phyloP scores from a whole-genome alignment of 306 rosid genomes.

The Corylus americana region DNA sequence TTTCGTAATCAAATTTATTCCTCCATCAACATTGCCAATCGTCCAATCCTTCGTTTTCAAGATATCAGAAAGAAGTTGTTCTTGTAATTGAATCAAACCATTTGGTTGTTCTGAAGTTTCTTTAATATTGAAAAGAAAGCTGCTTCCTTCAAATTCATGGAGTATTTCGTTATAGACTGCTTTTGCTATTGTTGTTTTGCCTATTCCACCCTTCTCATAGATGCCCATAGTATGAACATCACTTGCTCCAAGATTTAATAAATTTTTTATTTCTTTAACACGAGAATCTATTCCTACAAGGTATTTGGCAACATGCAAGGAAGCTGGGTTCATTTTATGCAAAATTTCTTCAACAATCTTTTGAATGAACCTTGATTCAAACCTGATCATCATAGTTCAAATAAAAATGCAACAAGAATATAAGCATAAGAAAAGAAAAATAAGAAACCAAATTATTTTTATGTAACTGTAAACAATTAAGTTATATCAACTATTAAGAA shows the following conservation, averaged over 20 bases:
- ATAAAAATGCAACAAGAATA: too few relatives aligned
- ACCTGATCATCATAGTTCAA: background rate
- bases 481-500: too few relatives aligned
- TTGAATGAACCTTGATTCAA: conserved; percentile 10
- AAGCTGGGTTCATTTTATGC: background rate
- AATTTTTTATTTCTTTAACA: background rate
- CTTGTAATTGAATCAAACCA: conserved; percentile 9
- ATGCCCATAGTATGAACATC: conserved; percentile 7
- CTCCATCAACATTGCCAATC: background rate
- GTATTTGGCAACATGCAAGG: conserved; percentile 6
- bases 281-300: conserved; percentile 3
- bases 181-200: conserved; percentile 29
- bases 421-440: too few relatives aligned
- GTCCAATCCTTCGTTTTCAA: background rate
- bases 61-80: conserved; percentile 25
- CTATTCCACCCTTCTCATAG: conserved; percentile 32
- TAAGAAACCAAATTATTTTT: too few relatives aligned
- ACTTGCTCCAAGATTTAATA: background rate
- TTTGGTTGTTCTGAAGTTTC: background rate
- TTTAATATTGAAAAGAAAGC: conserved; percentile 18
- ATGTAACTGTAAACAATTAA: too few relatives aligned
- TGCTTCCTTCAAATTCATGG: background rate
- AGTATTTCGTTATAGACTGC: conserved; percentile 24
- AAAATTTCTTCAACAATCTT: conserved; percentile 6
- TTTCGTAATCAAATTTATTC: conserved; percentile 2